Conservation (phyloP, 192 early-diverging fungal genomes). For the Paraglomus brasilianum region DNA sequence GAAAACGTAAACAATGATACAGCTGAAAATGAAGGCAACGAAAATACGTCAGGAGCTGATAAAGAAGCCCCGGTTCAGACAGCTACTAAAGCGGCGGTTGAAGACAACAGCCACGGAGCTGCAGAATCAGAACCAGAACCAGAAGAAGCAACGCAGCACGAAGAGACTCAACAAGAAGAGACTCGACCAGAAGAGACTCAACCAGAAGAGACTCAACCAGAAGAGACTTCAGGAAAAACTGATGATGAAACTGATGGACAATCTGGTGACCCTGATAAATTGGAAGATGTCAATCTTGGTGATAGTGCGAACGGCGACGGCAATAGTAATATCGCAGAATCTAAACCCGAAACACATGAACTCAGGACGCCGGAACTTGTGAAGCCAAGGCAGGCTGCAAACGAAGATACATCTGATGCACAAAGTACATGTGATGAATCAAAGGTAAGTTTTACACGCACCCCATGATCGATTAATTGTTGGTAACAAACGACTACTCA, state of each 20-base stretch:
- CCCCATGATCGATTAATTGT: background rate
- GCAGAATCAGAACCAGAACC: conserved; percentile 3
- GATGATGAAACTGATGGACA: conserved; percentile 42
- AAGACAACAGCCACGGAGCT: background rate
- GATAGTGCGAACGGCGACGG: conserved; percentile 31
- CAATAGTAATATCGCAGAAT: conserved; percentile 25
- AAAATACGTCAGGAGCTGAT: no score
- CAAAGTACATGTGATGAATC: conserved; percentile 38
- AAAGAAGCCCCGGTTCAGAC: no score
- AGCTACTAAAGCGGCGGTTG: no score
- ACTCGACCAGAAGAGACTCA: conserved; percentile 40
- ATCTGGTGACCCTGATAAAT: conserved; percentile 28
- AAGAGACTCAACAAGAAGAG: conserved; percentile 40
- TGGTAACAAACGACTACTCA: background rate
- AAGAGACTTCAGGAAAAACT: conserved; percentile 31
- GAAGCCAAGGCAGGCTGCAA: conserved; percentile 44
- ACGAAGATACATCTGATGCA: conserved; percentile 23
- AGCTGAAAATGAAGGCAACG: conserved; percentile 26
- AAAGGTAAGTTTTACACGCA: conserved; percentile 41
- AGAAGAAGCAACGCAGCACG: conserved; percentile 3
- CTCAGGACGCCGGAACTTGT: conserved; percentile 39
- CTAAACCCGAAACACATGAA: conserved; percentile 29
- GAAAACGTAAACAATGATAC: conserved; percentile 8
- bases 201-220: conserved; percentile 34
- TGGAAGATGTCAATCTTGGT: conserved; percentile 46